Evolutionary conservation across 2,329 filamentous ascomycete genomes (phyloP), one percentile per base, ranked within the genome.

Genomic region (Sporothrix dimorphospora): DNA sequence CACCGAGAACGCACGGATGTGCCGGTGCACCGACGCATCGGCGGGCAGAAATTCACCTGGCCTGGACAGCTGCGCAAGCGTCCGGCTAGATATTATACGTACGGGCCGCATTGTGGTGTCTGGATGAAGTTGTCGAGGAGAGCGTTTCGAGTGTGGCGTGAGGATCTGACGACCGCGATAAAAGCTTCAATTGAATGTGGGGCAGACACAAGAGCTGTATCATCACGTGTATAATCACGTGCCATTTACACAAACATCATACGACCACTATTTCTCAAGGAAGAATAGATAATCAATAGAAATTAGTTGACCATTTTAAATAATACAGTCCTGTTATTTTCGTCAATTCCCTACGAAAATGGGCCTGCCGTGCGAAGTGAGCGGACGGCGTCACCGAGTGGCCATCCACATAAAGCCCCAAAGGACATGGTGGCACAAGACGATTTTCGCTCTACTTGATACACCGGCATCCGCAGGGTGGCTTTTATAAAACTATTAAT

Each of bases 1-100:
- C 74, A 94, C 89, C 57, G 94, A 97, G 85, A 98, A 97, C 45
- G 74, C 65, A 9, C 72, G 72, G 11, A 55, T 51, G 27, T 67
- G 63, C 21, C 5, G 19, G 4, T 14, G 14, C 11, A 19, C 12
- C 30, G 47, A 5, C 7, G 30, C 12, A 19, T 6, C 9, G 1
- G 59, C 55, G n/a, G 61, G 68, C 12, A 61, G 8, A 30, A 38
- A n/a, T 3, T n/a, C 42, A 8, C 40, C 16, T 21, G 63, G 21
- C 57, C 68, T 55, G 21, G 65, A 42, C 55, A 70, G 24, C 30
- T 70, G 47, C 0, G 61, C 55, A 19, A 72, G 24, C 11, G 38
- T 34, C 4, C 70, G 57, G 8, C 70, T 38, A 2, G 65, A 38
- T 65, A 69, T 16, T 21, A 65, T 19, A 27, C 73, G 74, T 70